Base-by-base conservation (phyloP, 345 rosid genomes). In the Dipteronia sinensis region DNA sequence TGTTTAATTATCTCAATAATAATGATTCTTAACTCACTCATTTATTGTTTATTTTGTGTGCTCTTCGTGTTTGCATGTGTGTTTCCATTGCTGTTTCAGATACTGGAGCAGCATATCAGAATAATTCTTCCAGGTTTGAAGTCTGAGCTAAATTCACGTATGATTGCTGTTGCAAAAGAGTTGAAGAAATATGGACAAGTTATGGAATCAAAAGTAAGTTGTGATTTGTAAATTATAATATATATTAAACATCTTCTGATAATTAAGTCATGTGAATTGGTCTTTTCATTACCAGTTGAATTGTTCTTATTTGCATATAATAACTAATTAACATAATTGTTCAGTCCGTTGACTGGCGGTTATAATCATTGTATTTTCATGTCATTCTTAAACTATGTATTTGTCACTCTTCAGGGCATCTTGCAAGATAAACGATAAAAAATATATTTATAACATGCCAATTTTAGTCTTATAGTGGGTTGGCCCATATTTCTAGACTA, bases 31-130 rank as follows among this genome's bases (percentile, higher is more conserved):
- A 51, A 20, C 51, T 51, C 65, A 61, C 62, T 29, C 15, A 20
- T 22, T 22, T 19, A 16, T 27, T 5, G 27, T 34, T 58, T 17
- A 17, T 16, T 22, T 23, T 31, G 23, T 70, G 17, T 69, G 51
- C 65, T 10, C n/a, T 42, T 12, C 7, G 17, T 49, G 40, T 29
- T 11, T 47, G 13, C 25, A 7, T 53, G 53, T 74, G 42, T 42
- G 70, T 69, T 22, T 65, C 17, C 7, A 19, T 38, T 40, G 20
- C 69, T 72, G 76, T 78, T 83, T 67, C 79, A 91, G 95, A 87
- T 89, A 65, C 85, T 91, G 67, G 90, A 85, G 79, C 89, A 87
- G 77, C 95, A 87, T 81, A 87, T 91, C 81, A 87, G 85, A 85
- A 81, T 29, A 23, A 80, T 87, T 69, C 85, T 89, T 77, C 95